Percentiles rank a stretch among this genome's conserved stretches.
phyloP scores from a whole-genome alignment of 305 asterid species.

The Coffea humblotiana region DNA sequence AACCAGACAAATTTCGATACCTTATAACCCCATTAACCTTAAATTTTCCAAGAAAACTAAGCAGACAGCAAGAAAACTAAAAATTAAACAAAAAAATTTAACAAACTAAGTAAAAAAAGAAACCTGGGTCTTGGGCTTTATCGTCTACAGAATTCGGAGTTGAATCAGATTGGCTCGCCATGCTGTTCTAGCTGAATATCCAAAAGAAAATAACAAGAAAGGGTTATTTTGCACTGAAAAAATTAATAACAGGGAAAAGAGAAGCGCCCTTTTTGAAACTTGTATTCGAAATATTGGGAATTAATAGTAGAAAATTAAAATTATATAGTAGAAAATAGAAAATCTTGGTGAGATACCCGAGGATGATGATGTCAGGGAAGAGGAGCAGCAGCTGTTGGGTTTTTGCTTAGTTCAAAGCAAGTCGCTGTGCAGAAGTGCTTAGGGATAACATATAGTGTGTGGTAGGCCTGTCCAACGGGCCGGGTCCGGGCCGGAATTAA shows the following conservation, averaged over 20 bases:
- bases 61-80: not conserved
- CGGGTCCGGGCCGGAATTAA: too few relatives aligned
- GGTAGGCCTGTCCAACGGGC: too few relatives aligned
- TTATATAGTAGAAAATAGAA: not conserved
- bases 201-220: slow-evolving; percentile 6
- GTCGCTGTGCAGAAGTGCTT: not conserved
- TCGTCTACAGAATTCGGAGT: slow-evolving; percentile 15
- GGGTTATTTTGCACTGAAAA: not conserved
- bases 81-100: slow-evolving; percentile 1
- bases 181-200: slow-evolving; percentile 19
- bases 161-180: slow-evolving; percentile 36
- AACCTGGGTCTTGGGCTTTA: slow-evolving; percentile 32
- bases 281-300: not conserved
- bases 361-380: slow-evolving; percentile 15
- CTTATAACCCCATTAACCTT: not conserved
- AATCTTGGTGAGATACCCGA: slow-evolving; percentile 16
- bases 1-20: not conserved
- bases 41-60: not conserved
- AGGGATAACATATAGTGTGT: not conserved
- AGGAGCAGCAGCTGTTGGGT: not conserved
- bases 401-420: slow-evolving; percentile 28
- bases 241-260: not conserved
- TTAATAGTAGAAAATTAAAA: not conserved
- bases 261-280: not conserved
- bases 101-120: not conserved